Evolutionary conservation across 441 rosid genomes (phyloP), one percentile per base, ranked within the genome.

Genomic region (Manihot esculenta): DNA sequence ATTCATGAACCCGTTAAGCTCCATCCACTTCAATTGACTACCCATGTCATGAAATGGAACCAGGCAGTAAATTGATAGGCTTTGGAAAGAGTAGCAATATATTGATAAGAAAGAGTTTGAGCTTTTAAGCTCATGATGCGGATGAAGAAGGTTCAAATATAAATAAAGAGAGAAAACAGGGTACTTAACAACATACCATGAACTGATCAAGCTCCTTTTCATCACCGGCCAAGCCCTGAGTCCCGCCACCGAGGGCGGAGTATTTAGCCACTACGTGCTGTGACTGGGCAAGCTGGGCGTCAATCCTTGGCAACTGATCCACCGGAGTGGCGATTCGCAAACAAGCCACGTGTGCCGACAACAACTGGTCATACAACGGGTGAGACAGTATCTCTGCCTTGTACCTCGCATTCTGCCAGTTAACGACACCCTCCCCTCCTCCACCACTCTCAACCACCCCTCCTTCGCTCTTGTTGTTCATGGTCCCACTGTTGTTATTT

Each of bases 141-240:
- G 15, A 68, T 20, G 23, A 42, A 38, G 56, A 7, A 41, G 53
- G 26, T 10, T 20, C 13, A 21, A 35, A 11, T 23, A 30, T 8
- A 70, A 23, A 14, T 38, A 18, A 49, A 48, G 26, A 53, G 13
- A 55, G 20, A 66, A 26, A 15, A 48, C 26, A 56, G 51, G 54
- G 72, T 42, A 50, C 69, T 7, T 7, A 24, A 10, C 3, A 44
- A 44, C 73, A 41, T 75, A 95, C 98, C 98, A 96, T 91, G 93
- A 96, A 96, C 79, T 93, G 98, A 82, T 93, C 97, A 66, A 96
- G 97, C 80, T 91, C 99, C 73, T 90, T 90, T 57, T 91, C 98
- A 73, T 93, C 99, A 4, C 73, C 78, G 76, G 79, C 91, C 78
- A 92, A 59, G 64, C 85, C 92, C n/a, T 87, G 97, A 60, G 63